Evolutionary conservation across 768 basidiomycete genomes (phyloP).

Genomic region (Pholiota conissans): DNA sequence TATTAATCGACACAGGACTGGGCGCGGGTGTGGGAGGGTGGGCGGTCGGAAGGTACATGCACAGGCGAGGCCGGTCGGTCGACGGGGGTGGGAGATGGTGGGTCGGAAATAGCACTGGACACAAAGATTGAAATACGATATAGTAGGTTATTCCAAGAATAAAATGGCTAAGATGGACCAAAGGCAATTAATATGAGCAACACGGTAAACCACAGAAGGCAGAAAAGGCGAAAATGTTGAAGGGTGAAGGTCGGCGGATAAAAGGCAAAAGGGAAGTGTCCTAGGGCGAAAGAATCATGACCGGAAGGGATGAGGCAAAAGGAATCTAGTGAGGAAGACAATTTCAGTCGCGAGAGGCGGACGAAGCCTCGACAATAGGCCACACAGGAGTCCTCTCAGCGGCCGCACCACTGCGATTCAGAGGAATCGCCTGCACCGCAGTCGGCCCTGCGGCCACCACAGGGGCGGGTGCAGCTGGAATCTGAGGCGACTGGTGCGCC

Average conservation of each 20-base stretch:
- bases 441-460: slow-evolving; percentile 10
- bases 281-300: background rate
- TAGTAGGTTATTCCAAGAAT: slow-evolving; percentile 6
- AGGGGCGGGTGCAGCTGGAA: slow-evolving; percentile 9
- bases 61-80: background rate
- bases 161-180: slow-evolving; percentile 5
- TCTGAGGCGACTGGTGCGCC: slow-evolving; percentile 10
- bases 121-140: slow-evolving; percentile 13
- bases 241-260: background rate
- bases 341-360: slow-evolving; percentile 18
- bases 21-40: background rate
- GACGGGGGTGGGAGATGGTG: background rate
- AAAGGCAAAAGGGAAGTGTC: background rate
- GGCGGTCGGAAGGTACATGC: background rate
- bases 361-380: slow-evolving; percentile 28
- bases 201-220: background rate
- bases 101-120: slow-evolving; percentile 7
- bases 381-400: slow-evolving; percentile 29
- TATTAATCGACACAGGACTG: slow-evolving; percentile 11
- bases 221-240: background rate
- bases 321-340: background rate
- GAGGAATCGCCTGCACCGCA: slow-evolving; percentile 20
- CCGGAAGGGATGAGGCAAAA: background rate
- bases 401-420: slow-evolving; percentile 17
- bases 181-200: background rate